A percentile compares a stretch with the other conserved stretches of the same genome.
Conservation (phyloP, 2,329 filamentous ascomycete species). For the Colletotrichum melonis region DNA sequence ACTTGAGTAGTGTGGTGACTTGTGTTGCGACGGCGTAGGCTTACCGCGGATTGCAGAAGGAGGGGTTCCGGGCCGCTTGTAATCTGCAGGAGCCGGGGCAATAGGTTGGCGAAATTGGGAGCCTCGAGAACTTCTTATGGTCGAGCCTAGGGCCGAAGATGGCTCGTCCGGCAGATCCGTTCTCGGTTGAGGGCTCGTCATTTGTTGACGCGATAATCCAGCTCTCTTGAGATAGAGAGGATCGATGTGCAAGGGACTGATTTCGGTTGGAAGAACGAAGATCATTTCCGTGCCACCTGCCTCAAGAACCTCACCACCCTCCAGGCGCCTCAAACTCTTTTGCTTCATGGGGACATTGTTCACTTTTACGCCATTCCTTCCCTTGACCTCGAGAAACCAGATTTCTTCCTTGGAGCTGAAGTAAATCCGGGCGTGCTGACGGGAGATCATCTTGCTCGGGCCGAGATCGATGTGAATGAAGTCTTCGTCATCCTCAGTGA, state of each 20-base stretch:
- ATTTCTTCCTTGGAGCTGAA: conserved; percentile 75
- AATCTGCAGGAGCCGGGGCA: conserved; percentile 70
- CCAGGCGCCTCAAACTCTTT: conserved; percentile 73
- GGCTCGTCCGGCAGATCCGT: conserved; percentile 34
- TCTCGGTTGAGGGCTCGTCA: conserved; percentile 27
- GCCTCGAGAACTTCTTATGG: conserved; percentile 26
- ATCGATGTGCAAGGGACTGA: conserved; percentile 74
- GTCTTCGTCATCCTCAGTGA: conserved; percentile 58
- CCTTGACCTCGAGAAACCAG: conserved; percentile 90
- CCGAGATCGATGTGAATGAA: conserved; percentile 88
- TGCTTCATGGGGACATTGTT: conserved; percentile 79
- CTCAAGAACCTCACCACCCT: conserved; percentile 91
- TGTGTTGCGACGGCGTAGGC: conserved; percentile 44
- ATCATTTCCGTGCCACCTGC: conserved; percentile 97
- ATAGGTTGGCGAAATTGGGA: conserved; percentile 56
- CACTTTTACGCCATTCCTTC: conserved; percentile 89
- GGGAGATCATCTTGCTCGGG: conserved; percentile 83
- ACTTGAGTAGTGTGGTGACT: conserved; percentile 52
- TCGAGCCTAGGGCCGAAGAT: conserved; percentile 32
- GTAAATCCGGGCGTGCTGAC: conserved; percentile 79
- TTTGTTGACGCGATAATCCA: conserved; percentile 53
- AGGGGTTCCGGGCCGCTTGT: conserved; percentile 71
- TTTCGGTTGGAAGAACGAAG: conserved; percentile 89
- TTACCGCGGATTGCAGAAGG: conserved; percentile 56
- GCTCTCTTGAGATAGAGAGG: conserved; percentile 77